phyloP scores from a whole-genome alignment of 1,139 yeast species.

The Kodamaea derodonti region DNA sequence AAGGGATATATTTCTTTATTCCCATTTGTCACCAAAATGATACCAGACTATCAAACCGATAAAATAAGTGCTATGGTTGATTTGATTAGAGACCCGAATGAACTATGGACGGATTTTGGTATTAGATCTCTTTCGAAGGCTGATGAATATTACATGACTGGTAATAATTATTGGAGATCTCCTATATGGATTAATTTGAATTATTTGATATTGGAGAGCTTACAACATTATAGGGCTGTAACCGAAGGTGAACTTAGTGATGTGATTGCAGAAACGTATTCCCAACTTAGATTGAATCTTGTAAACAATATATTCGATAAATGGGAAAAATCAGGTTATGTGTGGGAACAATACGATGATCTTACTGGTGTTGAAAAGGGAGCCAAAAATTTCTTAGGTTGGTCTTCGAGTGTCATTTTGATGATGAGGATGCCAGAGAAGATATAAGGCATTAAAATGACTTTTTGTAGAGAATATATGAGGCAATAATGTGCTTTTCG shows the following conservation, averaged over 20 bases:
- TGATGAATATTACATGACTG: slow-evolving; percentile 65
- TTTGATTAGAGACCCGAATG: slow-evolving; percentile 62
- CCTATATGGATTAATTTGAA: slow-evolving; percentile 93
- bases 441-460: slow-evolving; percentile 15
- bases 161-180: slow-evolving; percentile 94
- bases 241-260: slow-evolving; percentile 23
- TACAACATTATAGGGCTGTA: slow-evolving; percentile 48
- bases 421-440: slow-evolving; percentile 77
- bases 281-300: slow-evolving; percentile 57
- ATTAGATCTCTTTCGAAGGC: slow-evolving; percentile 74
- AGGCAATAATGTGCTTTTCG: no score
- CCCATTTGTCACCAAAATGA: slow-evolving; percentile 76
- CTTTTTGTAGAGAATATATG: background rate
- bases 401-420: slow-evolving; percentile 81
- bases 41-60: slow-evolving; percentile 48
- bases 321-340: slow-evolving; percentile 75
- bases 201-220: slow-evolving; percentile 70
- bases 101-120: slow-evolving; percentile 78
- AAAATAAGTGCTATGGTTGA: slow-evolving; percentile 52
- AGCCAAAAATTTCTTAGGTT: slow-evolving; percentile 87
- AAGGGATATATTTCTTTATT: slow-evolving; percentile 84
- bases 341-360: slow-evolving; percentile 91
- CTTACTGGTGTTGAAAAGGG: slow-evolving; percentile 72
- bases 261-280: slow-evolving; percentile 42
- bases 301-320: slow-evolving; percentile 64